phyloP scores from a whole-genome alignment of 192 early-diverging fungal genomes.

The Geosiphon pyriformis region DNA sequence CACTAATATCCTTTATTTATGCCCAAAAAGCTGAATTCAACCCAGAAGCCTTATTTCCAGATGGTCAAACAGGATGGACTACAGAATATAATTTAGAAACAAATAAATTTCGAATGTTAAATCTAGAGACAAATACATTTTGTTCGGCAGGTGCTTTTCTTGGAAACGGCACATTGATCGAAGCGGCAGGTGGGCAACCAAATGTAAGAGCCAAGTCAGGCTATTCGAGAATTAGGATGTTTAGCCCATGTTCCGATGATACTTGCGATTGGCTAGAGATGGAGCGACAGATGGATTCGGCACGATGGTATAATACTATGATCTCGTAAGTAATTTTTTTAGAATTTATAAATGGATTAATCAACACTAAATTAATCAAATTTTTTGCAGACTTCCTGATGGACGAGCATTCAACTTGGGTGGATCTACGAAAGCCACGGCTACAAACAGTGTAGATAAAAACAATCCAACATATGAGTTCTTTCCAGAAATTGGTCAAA shows the following conservation, averaged over 20 bases:
- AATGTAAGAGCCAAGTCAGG: constrained; percentile 21
- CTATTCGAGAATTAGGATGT: constrained; percentile 42
- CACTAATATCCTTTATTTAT: background rate
- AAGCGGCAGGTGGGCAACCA: constrained; percentile 44
- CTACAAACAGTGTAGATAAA: constrained; percentile 36
- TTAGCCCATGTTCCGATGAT: constrained; percentile 41
- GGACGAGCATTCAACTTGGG: constrained; percentile 52
- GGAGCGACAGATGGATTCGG: constrained; percentile 22
- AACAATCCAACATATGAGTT: constrained; percentile 48
- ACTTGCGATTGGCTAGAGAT: constrained; percentile 44
- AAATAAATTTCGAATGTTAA: constrained; percentile 37
- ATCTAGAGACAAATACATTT: constrained; percentile 51
- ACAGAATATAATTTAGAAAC: constrained; percentile 45
- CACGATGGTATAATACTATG: constrained; percentile 40
- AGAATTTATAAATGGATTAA: constrained; percentile 38
- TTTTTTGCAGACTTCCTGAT: constrained; percentile 28
- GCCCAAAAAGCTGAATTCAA: constrained; percentile 37
- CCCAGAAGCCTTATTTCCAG: constrained; percentile 40
- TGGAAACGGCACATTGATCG: constrained; percentile 47
- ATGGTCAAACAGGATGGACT: constrained; percentile 38
- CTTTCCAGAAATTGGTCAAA: constrained; percentile 18
- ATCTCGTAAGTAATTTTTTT: constrained; percentile 20
- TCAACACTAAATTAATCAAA: constrained; percentile 21
- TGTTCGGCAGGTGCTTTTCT: constrained; percentile 55
- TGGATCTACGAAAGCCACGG: constrained; percentile 42